Evolutionary conservation across 768 basidiomycete genomes (phyloP).

Genomic region (Tylopilus felleus): DNA sequence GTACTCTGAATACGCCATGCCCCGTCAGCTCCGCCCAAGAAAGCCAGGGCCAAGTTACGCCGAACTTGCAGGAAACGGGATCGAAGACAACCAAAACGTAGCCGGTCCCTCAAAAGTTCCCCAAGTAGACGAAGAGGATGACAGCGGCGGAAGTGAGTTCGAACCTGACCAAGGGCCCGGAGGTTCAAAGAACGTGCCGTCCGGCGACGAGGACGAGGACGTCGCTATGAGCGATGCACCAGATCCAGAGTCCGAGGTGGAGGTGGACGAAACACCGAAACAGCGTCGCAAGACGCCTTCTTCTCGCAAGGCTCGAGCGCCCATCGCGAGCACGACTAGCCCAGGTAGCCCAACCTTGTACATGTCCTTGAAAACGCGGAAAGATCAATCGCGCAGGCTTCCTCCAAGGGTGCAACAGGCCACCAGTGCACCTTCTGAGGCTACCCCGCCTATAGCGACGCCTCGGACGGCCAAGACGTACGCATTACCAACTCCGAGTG

Average conservation of each 20-base stretch:
- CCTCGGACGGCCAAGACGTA: conserved; percentile 43
- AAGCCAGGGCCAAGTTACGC: conserved; percentile 52
- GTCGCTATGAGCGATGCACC: conserved; percentile 21
- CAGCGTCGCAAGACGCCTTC: conserved; percentile 9
- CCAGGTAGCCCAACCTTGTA: neutral
- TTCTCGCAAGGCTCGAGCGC: neutral
- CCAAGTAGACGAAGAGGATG: conserved; percentile 19
- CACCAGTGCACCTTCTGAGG: neutral
- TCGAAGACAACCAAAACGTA: conserved; percentile 30
- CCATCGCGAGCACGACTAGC: neutral
- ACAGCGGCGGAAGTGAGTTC: conserved; percentile 58
- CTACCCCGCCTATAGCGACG: conserved; percentile 2
- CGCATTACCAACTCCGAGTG: conserved; percentile 57
- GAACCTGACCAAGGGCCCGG: conserved; percentile 37
- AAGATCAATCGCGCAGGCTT: conserved; percentile 18
- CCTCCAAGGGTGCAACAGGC: conserved; percentile 15
- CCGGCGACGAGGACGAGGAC: conserved; percentile 33
- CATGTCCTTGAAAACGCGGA: conserved; percentile 11
- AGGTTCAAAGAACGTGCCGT: conserved; percentile 30
- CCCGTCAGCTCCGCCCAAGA: conserved; percentile 54
- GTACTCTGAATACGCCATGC: conserved; percentile 47
- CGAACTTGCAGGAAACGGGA: conserved; percentile 32
- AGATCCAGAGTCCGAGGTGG: conserved; percentile 6
- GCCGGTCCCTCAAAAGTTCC: conserved; percentile 41
- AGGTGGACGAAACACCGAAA: conserved; percentile 13